Evolutionary conservation across 768 basidiomycete species (phyloP), one percentile per base, ranked within the genome.

Genomic region (Hypholoma fasciculare): DNA sequence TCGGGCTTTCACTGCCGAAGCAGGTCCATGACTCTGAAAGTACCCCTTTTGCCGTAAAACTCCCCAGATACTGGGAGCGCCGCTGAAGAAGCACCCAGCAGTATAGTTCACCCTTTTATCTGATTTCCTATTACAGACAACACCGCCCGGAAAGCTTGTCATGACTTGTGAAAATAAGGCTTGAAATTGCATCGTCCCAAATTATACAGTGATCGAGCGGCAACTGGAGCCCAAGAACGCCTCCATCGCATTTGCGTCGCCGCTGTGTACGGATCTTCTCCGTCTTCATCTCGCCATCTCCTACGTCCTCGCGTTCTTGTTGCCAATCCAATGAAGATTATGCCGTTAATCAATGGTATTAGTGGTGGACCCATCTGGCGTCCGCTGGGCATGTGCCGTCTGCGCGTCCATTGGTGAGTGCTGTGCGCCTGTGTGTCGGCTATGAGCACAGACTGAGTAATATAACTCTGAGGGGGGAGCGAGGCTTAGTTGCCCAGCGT

Each of bases 191-290:
- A 20, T 26, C 30, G 13, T 40, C 39, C 38, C 38, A 13, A 39
- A 40, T 52, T 52, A 42, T 52, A 52, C 51, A n/a, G 27, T 19
- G 27, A 27, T 54, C 44, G 27, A 54, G 30, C 19, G 43, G 52
- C 42, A 52, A 49, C 26, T 49, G 48, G 27, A 49, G 52, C 38
- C 40, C 52, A 17, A 16, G 19, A 17, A 49, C 27, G 8, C 16
- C 16, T 20, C 26, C 17, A n/a, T 6, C 38, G 19, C 53, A 46
- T 44, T 44, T 42, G 27, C 44, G 30, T 27, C 40, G 54, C 54
- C 54, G 54, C 44, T 42, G 43, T 19, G 43, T 46, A 26, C 54
- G 54, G 54, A 54, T 54, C 54, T 54, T 54, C 54, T 47, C 8
- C 30, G 17, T 54, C 27, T 37, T 17, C 53, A 44, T 36, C 36